These are phyloP conservation scores for Linum lewisii DNA, from an alignment of 345 rosid species.

Conservation along the genomic window DNA sequence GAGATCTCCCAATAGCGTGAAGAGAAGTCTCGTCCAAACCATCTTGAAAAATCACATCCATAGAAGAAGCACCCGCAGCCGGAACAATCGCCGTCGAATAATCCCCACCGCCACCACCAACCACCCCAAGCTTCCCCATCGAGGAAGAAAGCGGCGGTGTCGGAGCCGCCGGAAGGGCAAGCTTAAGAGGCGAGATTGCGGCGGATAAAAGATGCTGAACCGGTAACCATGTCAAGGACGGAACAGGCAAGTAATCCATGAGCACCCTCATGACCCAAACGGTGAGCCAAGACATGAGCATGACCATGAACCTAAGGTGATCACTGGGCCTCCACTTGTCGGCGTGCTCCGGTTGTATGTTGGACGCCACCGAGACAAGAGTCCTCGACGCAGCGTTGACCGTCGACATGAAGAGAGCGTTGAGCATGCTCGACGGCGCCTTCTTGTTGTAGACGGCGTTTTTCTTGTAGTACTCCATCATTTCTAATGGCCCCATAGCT, in stretches of 20 bases:
- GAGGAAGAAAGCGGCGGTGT: constrained; percentile 14
- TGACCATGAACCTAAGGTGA: constrained; percentile 59
- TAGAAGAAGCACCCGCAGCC: constrained; percentile 19
- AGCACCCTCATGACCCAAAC: constrained; percentile 56
- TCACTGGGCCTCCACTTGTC: constrained; percentile 51
- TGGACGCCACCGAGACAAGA: constrained; percentile 48
- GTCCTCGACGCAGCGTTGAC: constrained; percentile 51
- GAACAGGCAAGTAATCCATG: constrained; percentile 42
- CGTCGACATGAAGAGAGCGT: constrained; percentile 54
- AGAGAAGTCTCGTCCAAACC: constrained; percentile 41
- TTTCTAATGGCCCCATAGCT: not conserved
- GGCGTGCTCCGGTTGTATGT: constrained; percentile 22
- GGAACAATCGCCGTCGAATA: constrained; percentile 1
- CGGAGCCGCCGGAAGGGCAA: constrained; percentile 12
- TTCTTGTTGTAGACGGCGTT: not conserved
- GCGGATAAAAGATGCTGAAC: constrained; percentile 5
- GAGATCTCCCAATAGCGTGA: constrained; percentile 50
- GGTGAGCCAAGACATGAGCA: constrained; percentile 53
- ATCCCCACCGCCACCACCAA: too few relatives aligned
- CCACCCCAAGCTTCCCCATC: not conserved
- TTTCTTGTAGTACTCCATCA: constrained; percentile 14
- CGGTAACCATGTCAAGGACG: constrained; percentile 14
- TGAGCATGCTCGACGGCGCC: constrained; percentile 31
- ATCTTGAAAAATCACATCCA: constrained; percentile 36
- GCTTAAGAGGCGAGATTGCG: constrained; percentile 3